Conservation (phyloP, 495 filamentous ascomycete species). For the Ramalina peruviana region DNA sequence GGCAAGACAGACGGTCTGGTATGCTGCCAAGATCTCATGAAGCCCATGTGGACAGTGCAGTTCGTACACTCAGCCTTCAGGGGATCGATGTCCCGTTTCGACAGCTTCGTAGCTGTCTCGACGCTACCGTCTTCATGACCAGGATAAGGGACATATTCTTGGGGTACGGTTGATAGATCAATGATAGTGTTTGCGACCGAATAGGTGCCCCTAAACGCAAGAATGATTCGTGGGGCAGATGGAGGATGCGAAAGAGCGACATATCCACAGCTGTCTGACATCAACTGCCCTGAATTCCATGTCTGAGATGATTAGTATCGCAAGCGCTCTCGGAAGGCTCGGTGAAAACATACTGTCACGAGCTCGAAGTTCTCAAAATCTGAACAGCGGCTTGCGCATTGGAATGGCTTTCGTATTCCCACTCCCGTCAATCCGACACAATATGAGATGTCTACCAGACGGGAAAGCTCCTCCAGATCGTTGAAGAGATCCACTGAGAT, state of each 20-base stretch:
- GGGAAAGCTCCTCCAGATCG: slow-evolving; percentile 71
- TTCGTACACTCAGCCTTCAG: slow-evolving; percentile 45
- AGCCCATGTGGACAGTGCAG: slow-evolving; percentile 87
- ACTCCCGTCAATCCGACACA: slow-evolving; percentile 66
- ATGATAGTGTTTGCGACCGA: slow-evolving; percentile 79
- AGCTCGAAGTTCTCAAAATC: slow-evolving; percentile 72
- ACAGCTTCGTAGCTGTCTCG: slow-evolving; percentile 1
- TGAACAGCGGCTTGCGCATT: slow-evolving; percentile 66
- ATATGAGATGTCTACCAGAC: slow-evolving; percentile 88
- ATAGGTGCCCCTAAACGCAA: slow-evolving; percentile 94
- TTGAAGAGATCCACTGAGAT: slow-evolving; percentile 56
- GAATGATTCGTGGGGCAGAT: slow-evolving; percentile 48
- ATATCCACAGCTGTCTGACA: slow-evolving; percentile 90
- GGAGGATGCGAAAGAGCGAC: slow-evolving; percentile 68
- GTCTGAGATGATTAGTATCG: slow-evolving; percentile 31
- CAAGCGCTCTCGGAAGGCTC: not conserved
- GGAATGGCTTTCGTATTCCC: slow-evolving; percentile 68
- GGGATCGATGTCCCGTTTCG: slow-evolving; percentile 10
- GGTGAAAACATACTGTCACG: slow-evolving; percentile 35
- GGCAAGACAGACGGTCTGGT: slow-evolving; percentile 51
- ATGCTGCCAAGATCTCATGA: slow-evolving; percentile 67
- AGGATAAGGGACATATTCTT: slow-evolving; percentile 81
- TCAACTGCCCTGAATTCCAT: slow-evolving; percentile 77
- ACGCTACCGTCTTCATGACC: slow-evolving; percentile 29
- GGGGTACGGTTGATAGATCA: slow-evolving; percentile 76